Percentiles rank a stretch among this genome's conserved stretches.
These are phyloP conservation scores for Aristolochia californica DNA, from an alignment of 164 flowering plant genomes.

Conservation along the genomic window DNA sequence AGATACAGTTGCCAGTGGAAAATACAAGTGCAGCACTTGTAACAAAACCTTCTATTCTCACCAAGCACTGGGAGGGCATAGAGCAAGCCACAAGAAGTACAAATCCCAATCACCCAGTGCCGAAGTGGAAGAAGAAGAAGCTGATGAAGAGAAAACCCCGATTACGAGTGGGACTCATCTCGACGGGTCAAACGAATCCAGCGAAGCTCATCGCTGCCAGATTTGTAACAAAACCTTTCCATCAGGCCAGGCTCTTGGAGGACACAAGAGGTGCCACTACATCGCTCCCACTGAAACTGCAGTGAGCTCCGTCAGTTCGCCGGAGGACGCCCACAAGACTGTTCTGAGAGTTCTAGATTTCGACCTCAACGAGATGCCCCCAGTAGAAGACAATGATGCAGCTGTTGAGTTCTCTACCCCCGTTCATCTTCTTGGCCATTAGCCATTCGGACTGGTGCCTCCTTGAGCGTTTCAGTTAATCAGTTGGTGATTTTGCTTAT, in stretches of 20 bases:
- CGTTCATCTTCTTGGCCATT: background rate
- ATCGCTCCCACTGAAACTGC: constrained; percentile 9
- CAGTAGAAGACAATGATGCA: constrained; percentile 14
- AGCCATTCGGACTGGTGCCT: background rate
- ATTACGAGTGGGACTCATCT: background rate
- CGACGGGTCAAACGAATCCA: background rate
- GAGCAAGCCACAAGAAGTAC: constrained; percentile 41
- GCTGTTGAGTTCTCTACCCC: background rate
- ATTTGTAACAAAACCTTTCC: constrained; percentile 26
- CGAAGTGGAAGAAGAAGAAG: background rate
- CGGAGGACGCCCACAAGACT: constrained; percentile 11
- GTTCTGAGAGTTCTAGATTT: constrained; percentile 14
- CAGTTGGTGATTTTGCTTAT: background rate
- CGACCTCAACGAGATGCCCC: constrained; percentile 50
- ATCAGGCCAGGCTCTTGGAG: constrained; percentile 37
- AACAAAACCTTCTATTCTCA: constrained; percentile 32
- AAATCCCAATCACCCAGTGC: constrained; percentile 3
- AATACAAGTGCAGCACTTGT: constrained; percentile 32
- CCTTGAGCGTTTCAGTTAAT: background rate
- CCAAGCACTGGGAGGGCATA: constrained; percentile 76
- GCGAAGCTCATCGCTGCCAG: constrained; percentile 15
- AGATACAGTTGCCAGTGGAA: constrained; percentile 5
- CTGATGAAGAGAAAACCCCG: background rate
- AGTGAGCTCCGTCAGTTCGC: background rate
- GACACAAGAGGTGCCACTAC: constrained; percentile 30